Evolutionary conservation across 345 rosid species (phyloP).

Genomic region (Punica granatum): DNA sequence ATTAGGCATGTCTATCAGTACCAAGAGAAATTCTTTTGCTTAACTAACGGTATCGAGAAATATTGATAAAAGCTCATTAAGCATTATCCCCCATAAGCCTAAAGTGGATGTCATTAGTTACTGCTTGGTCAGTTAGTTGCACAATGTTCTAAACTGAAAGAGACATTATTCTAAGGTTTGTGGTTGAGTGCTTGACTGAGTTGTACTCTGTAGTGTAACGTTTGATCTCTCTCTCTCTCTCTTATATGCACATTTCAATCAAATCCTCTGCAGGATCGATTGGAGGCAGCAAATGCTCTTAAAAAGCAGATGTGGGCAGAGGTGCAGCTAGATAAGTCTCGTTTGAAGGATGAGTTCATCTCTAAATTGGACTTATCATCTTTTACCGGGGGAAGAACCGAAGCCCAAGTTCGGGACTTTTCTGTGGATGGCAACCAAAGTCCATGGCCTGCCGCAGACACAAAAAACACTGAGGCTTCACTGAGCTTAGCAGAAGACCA

Average conservation of each 20-base stretch:
- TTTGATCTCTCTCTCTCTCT: slow-evolving; percentile 9
- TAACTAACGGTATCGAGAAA: neutral
- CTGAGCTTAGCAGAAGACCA: slow-evolving; percentile 45
- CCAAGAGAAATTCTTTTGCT: neutral
- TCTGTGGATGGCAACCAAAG: slow-evolving; percentile 39
- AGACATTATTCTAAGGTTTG: neutral
- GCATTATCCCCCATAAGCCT: neutral
- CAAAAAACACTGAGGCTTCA: slow-evolving; percentile 41
- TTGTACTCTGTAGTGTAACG: neutral
- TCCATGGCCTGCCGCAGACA: slow-evolving; percentile 28
- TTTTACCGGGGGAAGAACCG: slow-evolving; percentile 38
- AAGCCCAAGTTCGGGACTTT: slow-evolving; percentile 32
- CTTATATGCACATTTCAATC: neutral
- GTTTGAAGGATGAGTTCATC: slow-evolving; percentile 59
- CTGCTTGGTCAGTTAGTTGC: neutral
- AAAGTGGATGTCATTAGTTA: neutral
- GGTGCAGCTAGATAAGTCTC: slow-evolving; percentile 86
- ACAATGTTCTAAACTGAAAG: neutral
- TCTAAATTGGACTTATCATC: slow-evolving; percentile 49
- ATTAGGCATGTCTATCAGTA: neutral
- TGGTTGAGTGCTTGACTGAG: neutral
- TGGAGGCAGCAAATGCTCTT: slow-evolving; percentile 96
- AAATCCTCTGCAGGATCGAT: slow-evolving; percentile 57
- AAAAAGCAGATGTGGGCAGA: slow-evolving; percentile 99
- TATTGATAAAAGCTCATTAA: neutral